Conservation (phyloP, 495 filamentous ascomycete genomes). For the Aspergillus sclerotioniger region DNA sequence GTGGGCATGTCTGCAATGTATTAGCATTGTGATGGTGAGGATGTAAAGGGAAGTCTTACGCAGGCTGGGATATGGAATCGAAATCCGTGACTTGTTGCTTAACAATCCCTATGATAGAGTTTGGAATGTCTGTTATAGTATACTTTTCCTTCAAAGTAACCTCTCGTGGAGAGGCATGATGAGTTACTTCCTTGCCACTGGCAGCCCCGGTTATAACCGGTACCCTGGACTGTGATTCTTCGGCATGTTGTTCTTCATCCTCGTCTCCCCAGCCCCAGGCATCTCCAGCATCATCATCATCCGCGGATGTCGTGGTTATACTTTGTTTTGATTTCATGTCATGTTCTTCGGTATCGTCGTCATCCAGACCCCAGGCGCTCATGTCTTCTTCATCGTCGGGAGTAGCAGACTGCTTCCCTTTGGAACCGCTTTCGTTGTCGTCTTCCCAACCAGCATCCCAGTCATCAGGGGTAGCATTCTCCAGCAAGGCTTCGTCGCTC, state of each 20-base stretch:
- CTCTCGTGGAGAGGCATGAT: conserved; percentile 44
- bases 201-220: conserved; percentile 17
- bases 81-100: conserved; percentile 68
- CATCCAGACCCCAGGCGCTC: conserved; percentile 64
- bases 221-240: conserved; percentile 17
- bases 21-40: conserved; percentile 21
- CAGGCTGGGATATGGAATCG: conserved; percentile 53
- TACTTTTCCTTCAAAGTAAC: conserved; percentile 84
- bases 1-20: conserved; percentile 33
- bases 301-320: conserved; percentile 17
- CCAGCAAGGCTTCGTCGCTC: conserved; percentile 61
- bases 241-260: conserved; percentile 28
- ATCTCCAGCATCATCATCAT: conserved; percentile 46
- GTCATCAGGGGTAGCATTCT: conserved; percentile 57
- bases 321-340: conserved; percentile 20
- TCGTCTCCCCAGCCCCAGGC: conserved; percentile 47
- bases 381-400: conserved; percentile 60
- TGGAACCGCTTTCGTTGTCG: conserved; percentile 47
- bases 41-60: conserved; percentile 40
- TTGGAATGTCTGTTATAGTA: conserved; percentile 81
- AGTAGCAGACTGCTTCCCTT: conserved; percentile 18
- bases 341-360: conserved; percentile 39
- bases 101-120: conserved; percentile 70
- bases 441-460: conserved; percentile 79
- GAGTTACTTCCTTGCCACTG: conserved; percentile 14